Conservation (phyloP, 1,139 yeast genomes). For the Lodderomyces metapsilosis region DNA sequence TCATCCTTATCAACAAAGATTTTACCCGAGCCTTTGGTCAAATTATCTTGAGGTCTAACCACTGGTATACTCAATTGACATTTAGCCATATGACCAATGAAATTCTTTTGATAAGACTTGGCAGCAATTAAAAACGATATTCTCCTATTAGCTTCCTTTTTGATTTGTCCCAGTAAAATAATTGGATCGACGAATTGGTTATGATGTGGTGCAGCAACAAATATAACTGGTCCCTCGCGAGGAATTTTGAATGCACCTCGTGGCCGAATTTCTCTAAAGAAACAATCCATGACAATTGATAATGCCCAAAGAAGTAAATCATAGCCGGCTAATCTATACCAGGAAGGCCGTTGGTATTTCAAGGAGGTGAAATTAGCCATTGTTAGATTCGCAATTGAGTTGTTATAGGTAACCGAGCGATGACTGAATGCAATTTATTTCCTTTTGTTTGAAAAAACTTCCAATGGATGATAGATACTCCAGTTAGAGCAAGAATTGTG, state of each 20-base stretch:
- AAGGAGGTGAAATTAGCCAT: constrained; percentile 2
- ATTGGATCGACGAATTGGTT: constrained; percentile 95
- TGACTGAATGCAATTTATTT: too few species aligned
- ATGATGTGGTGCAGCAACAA: constrained; percentile 97
- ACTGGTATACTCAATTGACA: constrained; percentile 86
- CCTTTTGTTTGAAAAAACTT: too few species aligned
- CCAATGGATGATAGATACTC: too few species aligned
- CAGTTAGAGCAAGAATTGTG: too few species aligned
- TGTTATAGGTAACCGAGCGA: neutral
- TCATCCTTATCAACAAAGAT: constrained; percentile 48
- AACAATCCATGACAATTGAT: constrained; percentile 48
- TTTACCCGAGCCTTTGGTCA: constrained; percentile 59
- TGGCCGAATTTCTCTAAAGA: constrained; percentile 86
- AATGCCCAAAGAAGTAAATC: constrained; percentile 52
- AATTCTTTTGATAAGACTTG: constrained; percentile 62
- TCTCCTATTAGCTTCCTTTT: constrained; percentile 67
- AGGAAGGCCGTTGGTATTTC: constrained; percentile 16
- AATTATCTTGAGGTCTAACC: constrained; percentile 84
- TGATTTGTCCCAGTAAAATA: constrained; percentile 78
- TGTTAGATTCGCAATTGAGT: too few species aligned
- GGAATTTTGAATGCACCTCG: constrained; percentile 92
- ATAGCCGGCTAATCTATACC: constrained; percentile 42
- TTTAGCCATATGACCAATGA: constrained; percentile 75
- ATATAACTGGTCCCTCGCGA: constrained; percentile 77
- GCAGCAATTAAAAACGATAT: constrained; percentile 83